Conservation (phyloP, 208 protist species). For the Leishmania tropica region DNA sequence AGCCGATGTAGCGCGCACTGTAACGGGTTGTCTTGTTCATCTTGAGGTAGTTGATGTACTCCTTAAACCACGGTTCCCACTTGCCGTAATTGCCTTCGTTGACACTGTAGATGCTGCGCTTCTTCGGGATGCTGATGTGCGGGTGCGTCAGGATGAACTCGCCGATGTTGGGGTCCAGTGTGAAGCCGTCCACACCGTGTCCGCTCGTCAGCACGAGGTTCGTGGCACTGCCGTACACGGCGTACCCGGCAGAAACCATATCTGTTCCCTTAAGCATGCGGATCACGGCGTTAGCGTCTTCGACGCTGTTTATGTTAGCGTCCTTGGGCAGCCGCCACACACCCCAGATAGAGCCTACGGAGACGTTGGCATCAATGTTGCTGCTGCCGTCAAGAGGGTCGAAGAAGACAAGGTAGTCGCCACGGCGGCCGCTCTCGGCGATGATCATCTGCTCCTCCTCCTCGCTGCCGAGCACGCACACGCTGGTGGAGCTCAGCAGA, state of each 20-base stretch:
- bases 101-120: conserved; percentile 96
- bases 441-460: conserved; percentile 84
- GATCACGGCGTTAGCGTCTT: conserved; percentile 78
- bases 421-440: conserved; percentile 59
- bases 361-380: conserved; percentile 98
- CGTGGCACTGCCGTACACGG: conserved; percentile 95
- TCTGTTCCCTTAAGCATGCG: conserved; percentile 60
- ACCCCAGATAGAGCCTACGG: conserved; percentile 94
- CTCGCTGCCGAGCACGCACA: conserved; percentile 78
- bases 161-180: conserved; percentile 94
- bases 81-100: conserved; percentile 95
- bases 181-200: conserved; percentile 94
- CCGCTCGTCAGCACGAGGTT: conserved; percentile 94
- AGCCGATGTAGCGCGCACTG: conserved; percentile 90
- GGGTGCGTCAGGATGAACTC: conserved; percentile 98
- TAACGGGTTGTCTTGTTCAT: conserved; percentile 64
- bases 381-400: conserved; percentile 97
- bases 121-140: conserved; percentile 89
- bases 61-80: conserved; percentile 82
- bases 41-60: conserved; percentile 79
- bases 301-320: conserved; percentile 77
- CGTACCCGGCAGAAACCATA: conserved; percentile 93
- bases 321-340: conserved; percentile 83
- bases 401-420: conserved; percentile 94
- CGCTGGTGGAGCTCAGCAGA: conserved; percentile 74